These are phyloP conservation scores for Xylariaceae sp. DNA, from an alignment of 2,329 filamentous ascomycete species.

Conservation along the genomic window DNA sequence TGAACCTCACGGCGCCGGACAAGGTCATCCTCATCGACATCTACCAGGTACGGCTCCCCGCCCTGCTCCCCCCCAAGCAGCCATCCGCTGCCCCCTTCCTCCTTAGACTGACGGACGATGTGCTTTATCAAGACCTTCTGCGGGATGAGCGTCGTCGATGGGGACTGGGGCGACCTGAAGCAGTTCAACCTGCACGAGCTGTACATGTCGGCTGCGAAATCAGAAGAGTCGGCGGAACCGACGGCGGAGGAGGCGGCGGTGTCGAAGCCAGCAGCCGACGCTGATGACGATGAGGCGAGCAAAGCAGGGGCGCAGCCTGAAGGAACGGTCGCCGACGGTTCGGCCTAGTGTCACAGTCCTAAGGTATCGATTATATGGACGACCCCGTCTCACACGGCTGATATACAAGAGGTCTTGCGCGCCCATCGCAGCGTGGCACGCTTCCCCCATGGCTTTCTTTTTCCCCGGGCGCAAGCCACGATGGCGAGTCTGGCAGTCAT, in stretches of 20 bases:
- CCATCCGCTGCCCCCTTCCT: neutral
- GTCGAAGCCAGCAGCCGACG: constrained; percentile 1
- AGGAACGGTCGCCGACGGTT: no score
- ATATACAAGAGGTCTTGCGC: no score
- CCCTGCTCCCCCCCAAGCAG: neutral
- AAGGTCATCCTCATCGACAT: constrained; percentile 74
- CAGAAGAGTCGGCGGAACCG: neutral
- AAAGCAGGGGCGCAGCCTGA: no score
- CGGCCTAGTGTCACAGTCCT: no score
- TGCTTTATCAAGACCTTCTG: constrained; percentile 52
- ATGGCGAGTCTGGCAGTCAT: no score
- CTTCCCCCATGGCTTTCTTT: no score
- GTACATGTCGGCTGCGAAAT: constrained; percentile 38
- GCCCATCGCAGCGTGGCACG: no score
- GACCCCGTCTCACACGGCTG: no score
- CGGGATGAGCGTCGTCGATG: constrained; percentile 71
- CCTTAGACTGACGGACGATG: neutral
- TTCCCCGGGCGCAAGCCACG: no score
- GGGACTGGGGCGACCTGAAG: constrained; percentile 67
- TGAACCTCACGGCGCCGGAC: constrained; percentile 71
- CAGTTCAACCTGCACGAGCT: constrained; percentile 73
- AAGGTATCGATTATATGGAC: no score
- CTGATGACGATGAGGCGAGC: no score
- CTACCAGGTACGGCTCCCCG: constrained; percentile 54
- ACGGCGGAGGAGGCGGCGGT: neutral